Conservation (phyloP, 163 green algal genomes). For the Volvox carteri region DNA sequence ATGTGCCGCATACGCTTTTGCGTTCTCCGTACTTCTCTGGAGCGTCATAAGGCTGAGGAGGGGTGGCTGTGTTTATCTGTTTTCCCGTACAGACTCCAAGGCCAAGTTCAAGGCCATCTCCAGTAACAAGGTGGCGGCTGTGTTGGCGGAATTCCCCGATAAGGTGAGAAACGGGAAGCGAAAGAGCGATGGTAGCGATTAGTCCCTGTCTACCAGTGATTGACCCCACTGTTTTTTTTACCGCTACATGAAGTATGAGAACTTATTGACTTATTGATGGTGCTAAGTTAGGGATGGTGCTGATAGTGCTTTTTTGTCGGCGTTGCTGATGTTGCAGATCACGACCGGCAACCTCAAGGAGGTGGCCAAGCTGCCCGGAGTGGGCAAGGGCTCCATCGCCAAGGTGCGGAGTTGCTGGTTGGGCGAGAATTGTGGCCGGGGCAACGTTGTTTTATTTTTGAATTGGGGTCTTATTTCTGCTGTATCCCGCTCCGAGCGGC, state of each 20-base stretch:
- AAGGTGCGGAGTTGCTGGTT: no score
- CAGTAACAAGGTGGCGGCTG: slow-evolving; percentile 40
- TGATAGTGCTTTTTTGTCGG: not conserved
- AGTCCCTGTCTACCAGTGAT: no score
- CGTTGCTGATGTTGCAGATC: slow-evolving; percentile 31
- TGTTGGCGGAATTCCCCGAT: not conserved
- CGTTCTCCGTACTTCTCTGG: no score
- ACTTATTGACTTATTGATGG: not conserved
- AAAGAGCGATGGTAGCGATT: no score
- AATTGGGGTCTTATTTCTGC: no score
- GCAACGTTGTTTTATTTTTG: no score
- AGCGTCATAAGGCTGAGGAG: no score
- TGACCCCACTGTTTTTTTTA: no score
- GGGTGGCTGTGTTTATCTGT: not conserved
- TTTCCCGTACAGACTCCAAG: slow-evolving; percentile 4
- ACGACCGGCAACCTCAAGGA: slow-evolving; percentile 66
- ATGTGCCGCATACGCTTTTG: no score
- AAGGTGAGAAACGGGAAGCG: no score
- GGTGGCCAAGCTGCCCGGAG: slow-evolving; percentile 70
- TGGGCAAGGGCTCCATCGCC: slow-evolving; percentile 71
- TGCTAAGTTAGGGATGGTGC: not conserved
- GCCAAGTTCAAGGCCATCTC: slow-evolving; percentile 53
- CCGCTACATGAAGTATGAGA: not conserved
- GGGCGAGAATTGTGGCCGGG: no score
- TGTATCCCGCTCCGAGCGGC: no score